Percentiles rank a stretch among this genome's conserved stretches.
These are phyloP conservation scores for Colletotrichum eleusines DNA, from an alignment of 2,329 filamentous ascomycete species.

Conservation along the genomic window DNA sequence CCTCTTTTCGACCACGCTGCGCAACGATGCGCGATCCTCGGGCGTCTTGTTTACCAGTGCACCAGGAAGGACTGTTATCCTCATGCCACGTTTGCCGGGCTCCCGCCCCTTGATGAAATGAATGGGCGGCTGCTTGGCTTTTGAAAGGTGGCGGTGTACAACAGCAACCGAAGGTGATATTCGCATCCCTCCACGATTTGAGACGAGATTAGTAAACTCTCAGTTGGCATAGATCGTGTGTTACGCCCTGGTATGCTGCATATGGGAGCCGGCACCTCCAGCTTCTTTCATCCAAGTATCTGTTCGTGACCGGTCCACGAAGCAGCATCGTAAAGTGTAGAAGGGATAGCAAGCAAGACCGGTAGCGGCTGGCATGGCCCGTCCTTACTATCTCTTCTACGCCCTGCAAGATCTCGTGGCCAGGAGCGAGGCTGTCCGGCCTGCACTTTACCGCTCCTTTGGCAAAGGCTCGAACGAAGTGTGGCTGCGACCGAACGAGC, in stretches of 20 bases:
- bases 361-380: background rate
- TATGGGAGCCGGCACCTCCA: conserved; percentile 7
- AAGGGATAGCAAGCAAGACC: background rate
- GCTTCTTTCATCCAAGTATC: background rate
- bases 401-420: background rate
- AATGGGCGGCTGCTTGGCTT: background rate
- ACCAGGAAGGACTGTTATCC: background rate
- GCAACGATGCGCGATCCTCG: conserved; percentile 11
- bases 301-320: conserved; percentile 18
- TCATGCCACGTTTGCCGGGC: background rate
- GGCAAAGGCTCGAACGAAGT: background rate
- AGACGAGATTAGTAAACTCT: background rate
- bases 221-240: conserved; percentile 14
- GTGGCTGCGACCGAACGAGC: background rate
- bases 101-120: background rate
- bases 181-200: background rate
- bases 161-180: background rate
- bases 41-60: background rate
- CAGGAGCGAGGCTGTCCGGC: background rate
- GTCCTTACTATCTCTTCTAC: background rate
- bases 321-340: background rate
- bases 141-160: conserved; percentile 3
- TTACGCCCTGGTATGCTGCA: conserved; percentile 8
- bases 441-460: background rate
- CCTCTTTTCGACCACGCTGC: conserved; percentile 1